These are phyloP conservation scores for Melaleuca alternifolia DNA, from an alignment of 345 rosid genomes.

Conservation along the genomic window DNA sequence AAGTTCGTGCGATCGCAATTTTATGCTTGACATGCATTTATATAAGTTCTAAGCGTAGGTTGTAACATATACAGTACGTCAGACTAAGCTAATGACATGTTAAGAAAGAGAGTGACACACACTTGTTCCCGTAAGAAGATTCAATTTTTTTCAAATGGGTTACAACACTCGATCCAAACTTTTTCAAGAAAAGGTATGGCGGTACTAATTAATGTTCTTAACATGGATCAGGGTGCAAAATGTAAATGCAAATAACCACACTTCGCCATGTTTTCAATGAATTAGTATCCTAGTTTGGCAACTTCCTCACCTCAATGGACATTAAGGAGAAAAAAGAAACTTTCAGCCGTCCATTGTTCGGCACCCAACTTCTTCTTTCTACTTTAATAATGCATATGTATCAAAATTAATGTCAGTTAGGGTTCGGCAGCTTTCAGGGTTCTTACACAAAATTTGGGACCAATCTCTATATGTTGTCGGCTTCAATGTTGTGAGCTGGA, in stretches of 20 bases:
- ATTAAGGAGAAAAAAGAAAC: not conserved
- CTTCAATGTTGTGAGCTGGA: not conserved
- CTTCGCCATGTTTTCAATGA: not conserved
- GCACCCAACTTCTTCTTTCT: not conserved
- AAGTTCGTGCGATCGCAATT: not conserved
- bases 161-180: not conserved
- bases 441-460: not conserved
- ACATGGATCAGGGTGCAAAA: not conserved
- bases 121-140: not conserved
- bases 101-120: not conserved
- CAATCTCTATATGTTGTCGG: not conserved
- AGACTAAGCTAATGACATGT: not conserved
- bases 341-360: not conserved
- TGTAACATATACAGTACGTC: not conserved
- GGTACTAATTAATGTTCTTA: not conserved
- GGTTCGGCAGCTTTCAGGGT: not conserved
- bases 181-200: not conserved
- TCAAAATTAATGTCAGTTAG: not conserved
- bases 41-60: not conserved
- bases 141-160: not conserved
- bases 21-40: not conserved
- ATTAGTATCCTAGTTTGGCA: not conserved
- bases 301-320: not conserved
- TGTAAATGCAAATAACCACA: not conserved
- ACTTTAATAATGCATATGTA: not conserved